Percentiles rank a stretch among this genome's conserved stretches.
Evolutionary conservation across 495 filamentous ascomycete species (phyloP).

Genomic region (Xylona heveae): DNA sequence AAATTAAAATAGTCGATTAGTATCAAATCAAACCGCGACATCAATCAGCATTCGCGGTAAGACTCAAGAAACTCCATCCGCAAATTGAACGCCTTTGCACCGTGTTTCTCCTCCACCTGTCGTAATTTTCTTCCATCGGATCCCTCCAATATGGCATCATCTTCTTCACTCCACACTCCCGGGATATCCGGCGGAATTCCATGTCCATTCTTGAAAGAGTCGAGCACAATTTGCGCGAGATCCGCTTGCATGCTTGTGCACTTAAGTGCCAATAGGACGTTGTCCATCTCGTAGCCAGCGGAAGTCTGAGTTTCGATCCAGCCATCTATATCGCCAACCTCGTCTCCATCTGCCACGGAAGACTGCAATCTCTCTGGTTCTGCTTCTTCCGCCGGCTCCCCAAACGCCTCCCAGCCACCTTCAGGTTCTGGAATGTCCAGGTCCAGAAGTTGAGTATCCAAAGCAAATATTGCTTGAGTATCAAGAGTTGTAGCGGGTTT

Average conservation of each 20-base stretch:
- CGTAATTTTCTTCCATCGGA: constrained; percentile 2
- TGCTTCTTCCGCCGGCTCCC: neutral
- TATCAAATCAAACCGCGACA: too few species aligned
- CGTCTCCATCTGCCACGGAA: neutral
- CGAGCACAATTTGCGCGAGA: constrained; percentile 2
- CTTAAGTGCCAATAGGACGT: constrained; percentile 4
- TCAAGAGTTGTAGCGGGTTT: constrained; percentile 1
- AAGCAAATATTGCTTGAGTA: constrained; percentile 2
- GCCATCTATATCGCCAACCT: constrained; percentile 1
- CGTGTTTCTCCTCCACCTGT: constrained; percentile 3
- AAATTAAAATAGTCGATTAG: too few species aligned
- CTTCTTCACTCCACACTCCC: constrained; percentile 4
- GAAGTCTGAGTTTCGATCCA: constrained; percentile 3
- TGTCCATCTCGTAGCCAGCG: neutral
- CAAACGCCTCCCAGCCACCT: constrained; percentile 3
- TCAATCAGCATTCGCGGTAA: too few species aligned
- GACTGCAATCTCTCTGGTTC: neutral
- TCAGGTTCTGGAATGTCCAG: constrained; percentile 1
- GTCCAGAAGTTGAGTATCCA: constrained; percentile 1
- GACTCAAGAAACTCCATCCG: constrained; percentile 1
- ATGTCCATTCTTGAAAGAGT: neutral
- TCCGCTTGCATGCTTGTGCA: constrained; percentile 4
- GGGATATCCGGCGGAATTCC: constrained; percentile 1
- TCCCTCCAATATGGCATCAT: constrained; percentile 2
- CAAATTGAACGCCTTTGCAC: constrained; percentile 2